phyloP scores from a whole-genome alignment of 2,329 filamentous ascomycete genomes.

The Periconia digitata region DNA sequence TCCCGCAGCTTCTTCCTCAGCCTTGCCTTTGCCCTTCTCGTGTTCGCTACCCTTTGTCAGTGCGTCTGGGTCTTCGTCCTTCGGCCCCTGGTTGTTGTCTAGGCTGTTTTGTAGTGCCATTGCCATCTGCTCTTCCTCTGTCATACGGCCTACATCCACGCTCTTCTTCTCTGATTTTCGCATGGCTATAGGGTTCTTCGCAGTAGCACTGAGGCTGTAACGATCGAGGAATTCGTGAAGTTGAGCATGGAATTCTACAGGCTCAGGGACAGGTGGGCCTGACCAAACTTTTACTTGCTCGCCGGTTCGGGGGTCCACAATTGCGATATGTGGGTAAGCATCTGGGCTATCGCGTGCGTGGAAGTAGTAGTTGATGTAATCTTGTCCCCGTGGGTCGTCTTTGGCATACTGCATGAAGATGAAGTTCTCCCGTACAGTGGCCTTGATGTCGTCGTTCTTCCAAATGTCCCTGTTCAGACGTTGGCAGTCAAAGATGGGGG shows the following conservation, averaged over 20 bases:
- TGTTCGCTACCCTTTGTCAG: constrained; percentile 69
- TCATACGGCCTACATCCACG: constrained; percentile 83
- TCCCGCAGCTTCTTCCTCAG: constrained; percentile 23
- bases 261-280: constrained; percentile 73
- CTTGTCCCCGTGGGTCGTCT: constrained; percentile 72
- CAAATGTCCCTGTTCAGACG: constrained; percentile 91
- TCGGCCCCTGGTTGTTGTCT: constrained; percentile 55
- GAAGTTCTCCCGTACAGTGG: constrained; percentile 88
- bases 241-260: constrained; percentile 84
- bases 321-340: constrained; percentile 93
- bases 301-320: constrained; percentile 91
- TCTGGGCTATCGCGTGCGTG: constrained; percentile 75
- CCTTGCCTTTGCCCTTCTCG: constrained; percentile 54
- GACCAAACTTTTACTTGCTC: constrained; percentile 98
- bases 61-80: constrained; percentile 80
- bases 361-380: constrained; percentile 93
- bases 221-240: constrained; percentile 95
- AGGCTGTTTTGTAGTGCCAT: constrained; percentile 90
- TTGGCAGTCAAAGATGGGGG: constrained; percentile 92
- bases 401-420: constrained; percentile 95
- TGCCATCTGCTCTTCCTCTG: constrained; percentile 95
- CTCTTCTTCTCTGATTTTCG: constrained; percentile 71
- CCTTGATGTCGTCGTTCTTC: constrained; percentile 79
- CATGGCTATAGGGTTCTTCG: constrained; percentile 89
- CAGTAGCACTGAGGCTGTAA: constrained; percentile 84